A percentile compares a stretch with the other conserved stretches of the same genome.
Evolutionary conservation across 495 filamentous ascomycete species (phyloP).

Genomic region (Neurospora sp.): DNA sequence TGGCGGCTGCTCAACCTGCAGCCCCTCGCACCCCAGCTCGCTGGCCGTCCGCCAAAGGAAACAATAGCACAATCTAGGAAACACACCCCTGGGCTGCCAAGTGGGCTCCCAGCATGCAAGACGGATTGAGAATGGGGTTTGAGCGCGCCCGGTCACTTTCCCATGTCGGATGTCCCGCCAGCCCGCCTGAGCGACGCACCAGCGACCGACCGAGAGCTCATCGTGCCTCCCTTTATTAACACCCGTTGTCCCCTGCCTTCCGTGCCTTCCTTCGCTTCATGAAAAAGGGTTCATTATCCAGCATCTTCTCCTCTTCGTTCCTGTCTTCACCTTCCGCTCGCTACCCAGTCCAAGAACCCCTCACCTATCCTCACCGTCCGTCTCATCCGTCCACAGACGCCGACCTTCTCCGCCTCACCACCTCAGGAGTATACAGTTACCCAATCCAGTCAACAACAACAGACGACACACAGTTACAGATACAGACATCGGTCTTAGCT

Average conservation of each 20-base stretch:
- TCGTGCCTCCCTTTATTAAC: slow-evolving; percentile 8
- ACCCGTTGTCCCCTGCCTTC: slow-evolving; percentile 4
- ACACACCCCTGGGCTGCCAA: not conserved
- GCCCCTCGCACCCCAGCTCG: not conserved
- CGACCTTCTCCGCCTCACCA: not conserved
- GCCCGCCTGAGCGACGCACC: not conserved
- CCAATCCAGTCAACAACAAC: not conserved
- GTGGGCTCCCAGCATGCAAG: not conserved
- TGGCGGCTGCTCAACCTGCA: slow-evolving; percentile 8
- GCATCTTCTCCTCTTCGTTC: not conserved
- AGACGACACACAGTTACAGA: not conserved
- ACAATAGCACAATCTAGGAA: not conserved
- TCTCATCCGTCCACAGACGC: not conserved
- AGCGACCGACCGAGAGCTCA: slow-evolving; percentile 4
- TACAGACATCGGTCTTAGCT: not conserved
- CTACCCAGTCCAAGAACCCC: not conserved
- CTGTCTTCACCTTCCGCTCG: not conserved
- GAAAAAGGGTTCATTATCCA: not conserved
- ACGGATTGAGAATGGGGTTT: slow-evolving; percentile 19
- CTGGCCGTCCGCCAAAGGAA: not conserved
- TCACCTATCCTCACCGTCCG: not conserved
- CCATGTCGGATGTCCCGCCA: slow-evolving; percentile 11
- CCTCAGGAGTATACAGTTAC: not conserved
- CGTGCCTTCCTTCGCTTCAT: not conserved
- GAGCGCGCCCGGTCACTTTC: slow-evolving; percentile 20